phyloP scores from a whole-genome alignment of 228 moss, liverwort and hornwort genomes.

The Sphagnum magellanicum region DNA sequence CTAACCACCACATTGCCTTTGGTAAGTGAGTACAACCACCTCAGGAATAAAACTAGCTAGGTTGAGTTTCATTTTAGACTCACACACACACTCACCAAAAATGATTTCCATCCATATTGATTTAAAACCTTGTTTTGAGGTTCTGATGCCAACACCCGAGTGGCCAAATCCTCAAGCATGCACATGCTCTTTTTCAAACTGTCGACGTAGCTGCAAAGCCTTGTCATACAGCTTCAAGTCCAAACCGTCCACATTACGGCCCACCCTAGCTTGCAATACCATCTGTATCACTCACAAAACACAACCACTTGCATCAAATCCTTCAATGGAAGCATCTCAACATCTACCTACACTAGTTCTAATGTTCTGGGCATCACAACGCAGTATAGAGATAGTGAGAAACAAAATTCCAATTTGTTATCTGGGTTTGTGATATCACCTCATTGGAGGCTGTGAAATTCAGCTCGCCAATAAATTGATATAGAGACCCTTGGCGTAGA shows the following conservation, averaged over 20 bases:
- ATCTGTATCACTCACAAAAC: conserved; percentile 12
- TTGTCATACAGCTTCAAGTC: conserved; percentile 59
- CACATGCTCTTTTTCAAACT: conserved; percentile 37
- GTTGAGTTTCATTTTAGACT: no score
- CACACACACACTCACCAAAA: no score
- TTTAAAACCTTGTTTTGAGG: no score
- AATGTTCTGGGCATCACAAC: no score
- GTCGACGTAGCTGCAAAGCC: conserved; percentile 57
- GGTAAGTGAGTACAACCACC: no score
- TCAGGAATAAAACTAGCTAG: no score
- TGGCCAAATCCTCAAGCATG: not conserved
- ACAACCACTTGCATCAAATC: not conserved
- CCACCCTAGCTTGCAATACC: conserved; percentile 63
- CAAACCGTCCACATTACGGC: conserved; percentile 73
- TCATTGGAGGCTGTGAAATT: conserved; percentile 24
- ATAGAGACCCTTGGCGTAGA: conserved; percentile 51
- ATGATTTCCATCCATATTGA: no score
- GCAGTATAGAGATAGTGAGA: not conserved
- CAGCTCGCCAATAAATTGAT: conserved; percentile 75
- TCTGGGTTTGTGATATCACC: conserved; percentile 13
- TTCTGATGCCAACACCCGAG: no score
- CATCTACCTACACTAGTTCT: not conserved
- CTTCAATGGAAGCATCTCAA: not conserved
- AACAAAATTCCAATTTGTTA: not conserved
- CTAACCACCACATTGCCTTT: no score